phyloP scores from a whole-genome alignment of 805 yeast species.

The Candida koratica region DNA sequence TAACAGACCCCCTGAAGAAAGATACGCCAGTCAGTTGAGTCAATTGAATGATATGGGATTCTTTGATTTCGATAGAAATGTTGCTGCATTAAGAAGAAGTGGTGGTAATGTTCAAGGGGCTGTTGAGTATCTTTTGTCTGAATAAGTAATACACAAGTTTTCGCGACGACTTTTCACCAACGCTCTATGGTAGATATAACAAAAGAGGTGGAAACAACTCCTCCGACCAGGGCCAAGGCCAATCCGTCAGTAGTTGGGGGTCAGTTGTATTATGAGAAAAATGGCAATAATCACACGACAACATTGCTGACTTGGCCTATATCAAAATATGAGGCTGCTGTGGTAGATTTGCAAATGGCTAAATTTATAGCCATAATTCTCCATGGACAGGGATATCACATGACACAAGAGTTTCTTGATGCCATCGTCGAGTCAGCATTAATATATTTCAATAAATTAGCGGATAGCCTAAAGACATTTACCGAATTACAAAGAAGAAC shows the following conservation, averaged over 20 bases:
- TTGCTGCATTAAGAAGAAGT: conserved; percentile 85
- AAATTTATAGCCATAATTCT: conserved; percentile 27
- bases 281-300: conserved; percentile 6
- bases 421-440: conserved; percentile 27
- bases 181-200: background rate
- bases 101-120: conserved; percentile 99
- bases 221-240: no score
- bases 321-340: conserved; percentile 12
- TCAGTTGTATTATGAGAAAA: background rate
- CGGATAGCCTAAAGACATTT: conserved; percentile 43
- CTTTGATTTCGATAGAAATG: conserved; percentile 86
- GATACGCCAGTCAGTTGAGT: conserved; percentile 40
- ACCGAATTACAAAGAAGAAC: conserved; percentile 60
- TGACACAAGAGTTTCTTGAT: conserved; percentile 26
- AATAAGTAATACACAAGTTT: background rate
- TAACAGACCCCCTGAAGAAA: conserved; percentile 44
- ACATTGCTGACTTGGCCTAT: conserved; percentile 6
- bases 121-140: conserved; percentile 53
- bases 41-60: conserved; percentile 57
- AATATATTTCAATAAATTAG: conserved; percentile 33
- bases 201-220: background rate
- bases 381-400: conserved; percentile 19
- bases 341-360: conserved; percentile 26
- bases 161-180: conserved; percentile 1
- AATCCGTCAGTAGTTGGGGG: no score